phyloP scores from a whole-genome alignment of 352 stramenopile genomes.

The Aphanomyces stellatus region DNA sequence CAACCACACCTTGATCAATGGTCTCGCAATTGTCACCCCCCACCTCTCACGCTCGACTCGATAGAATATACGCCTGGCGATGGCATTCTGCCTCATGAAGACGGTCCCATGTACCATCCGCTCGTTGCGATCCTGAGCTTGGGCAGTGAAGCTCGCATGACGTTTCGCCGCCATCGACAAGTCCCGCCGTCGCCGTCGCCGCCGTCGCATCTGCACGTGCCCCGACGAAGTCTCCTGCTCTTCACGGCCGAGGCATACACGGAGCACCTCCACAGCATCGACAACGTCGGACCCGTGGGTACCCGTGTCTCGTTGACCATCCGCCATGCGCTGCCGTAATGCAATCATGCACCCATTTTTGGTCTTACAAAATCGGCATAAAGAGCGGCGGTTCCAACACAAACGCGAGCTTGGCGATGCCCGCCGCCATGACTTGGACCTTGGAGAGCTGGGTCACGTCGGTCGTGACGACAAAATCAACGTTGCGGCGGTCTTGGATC shows the following conservation, averaged over 20 bases:
- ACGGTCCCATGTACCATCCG: conserved; percentile 58
- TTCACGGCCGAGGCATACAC: conserved; percentile 54
- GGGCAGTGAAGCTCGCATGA: conserved; percentile 42
- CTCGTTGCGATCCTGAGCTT: conserved; percentile 62
- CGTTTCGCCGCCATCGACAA: conserved; percentile 47
- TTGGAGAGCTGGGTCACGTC: conserved; percentile 84
- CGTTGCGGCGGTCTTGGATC: conserved; percentile 86
- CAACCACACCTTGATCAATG: conserved; percentile 69
- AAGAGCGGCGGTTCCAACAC: conserved; percentile 76
- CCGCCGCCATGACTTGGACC: conserved; percentile 82
- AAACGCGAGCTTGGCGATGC: conserved; percentile 84
- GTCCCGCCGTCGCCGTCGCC: not conserved
- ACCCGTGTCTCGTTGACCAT: conserved; percentile 52
- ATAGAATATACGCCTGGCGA: conserved; percentile 57
- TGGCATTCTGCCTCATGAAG: conserved; percentile 57
- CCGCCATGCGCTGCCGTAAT: conserved; percentile 26
- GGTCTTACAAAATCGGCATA: conserved; percentile 52
- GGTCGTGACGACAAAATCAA: conserved; percentile 95
- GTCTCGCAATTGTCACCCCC: conserved; percentile 20
- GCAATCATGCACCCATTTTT: not conserved
- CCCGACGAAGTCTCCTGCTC: conserved; percentile 43
- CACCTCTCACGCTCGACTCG: not conserved
- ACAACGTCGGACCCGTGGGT: conserved; percentile 30
- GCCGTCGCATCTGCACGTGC: conserved; percentile 34
- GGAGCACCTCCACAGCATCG: conserved; percentile 51